Conservation (phyloP, 2,329 filamentous ascomycete species). For the Monosporascus sp. region DNA sequence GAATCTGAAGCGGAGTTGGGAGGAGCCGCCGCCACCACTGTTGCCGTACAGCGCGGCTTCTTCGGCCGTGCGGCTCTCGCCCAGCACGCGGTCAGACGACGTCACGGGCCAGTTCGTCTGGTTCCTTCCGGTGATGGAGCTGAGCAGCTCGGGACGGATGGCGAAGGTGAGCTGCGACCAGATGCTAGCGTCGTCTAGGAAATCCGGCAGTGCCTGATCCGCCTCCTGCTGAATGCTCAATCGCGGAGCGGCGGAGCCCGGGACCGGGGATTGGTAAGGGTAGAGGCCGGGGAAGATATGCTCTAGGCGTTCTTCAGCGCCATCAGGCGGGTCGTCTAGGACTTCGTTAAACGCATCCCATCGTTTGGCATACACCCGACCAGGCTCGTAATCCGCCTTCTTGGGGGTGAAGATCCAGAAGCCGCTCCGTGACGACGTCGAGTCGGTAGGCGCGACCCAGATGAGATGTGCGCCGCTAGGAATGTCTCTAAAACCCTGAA, state of each 20-base stretch:
- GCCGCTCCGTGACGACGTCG: constrained; percentile 45
- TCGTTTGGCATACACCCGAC: constrained; percentile 28
- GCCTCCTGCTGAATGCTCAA: constrained; percentile 6
- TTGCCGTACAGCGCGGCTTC: constrained; percentile 34
- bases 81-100: constrained; percentile 46
- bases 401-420: constrained; percentile 48
- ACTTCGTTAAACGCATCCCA: constrained; percentile 51
- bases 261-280: constrained; percentile 36
- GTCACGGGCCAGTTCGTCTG: constrained; percentile 45
- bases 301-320: constrained; percentile 37
- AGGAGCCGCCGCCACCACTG: constrained; percentile 5
- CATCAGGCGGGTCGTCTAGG: constrained; percentile 40
- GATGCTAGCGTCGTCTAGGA: constrained; percentile 28
- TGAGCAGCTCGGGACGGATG: constrained; percentile 40
- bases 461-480: constrained; percentile 53
- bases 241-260: constrained; percentile 8
- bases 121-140: constrained; percentile 38
- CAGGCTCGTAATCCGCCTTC: constrained; percentile 20
- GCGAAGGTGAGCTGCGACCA: constrained; percentile 48
- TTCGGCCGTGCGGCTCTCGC: constrained; percentile 33
- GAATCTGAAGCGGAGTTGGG: constrained; percentile 22
- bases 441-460: constrained; percentile 47
- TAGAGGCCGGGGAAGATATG: constrained; percentile 36
- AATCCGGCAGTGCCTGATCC: constrained; percentile 18
- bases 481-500: constrained; percentile 50